Evolutionary conservation across 2,329 filamentous ascomycete species (phyloP).

Genomic region (Colletotrichum caudatum): DNA sequence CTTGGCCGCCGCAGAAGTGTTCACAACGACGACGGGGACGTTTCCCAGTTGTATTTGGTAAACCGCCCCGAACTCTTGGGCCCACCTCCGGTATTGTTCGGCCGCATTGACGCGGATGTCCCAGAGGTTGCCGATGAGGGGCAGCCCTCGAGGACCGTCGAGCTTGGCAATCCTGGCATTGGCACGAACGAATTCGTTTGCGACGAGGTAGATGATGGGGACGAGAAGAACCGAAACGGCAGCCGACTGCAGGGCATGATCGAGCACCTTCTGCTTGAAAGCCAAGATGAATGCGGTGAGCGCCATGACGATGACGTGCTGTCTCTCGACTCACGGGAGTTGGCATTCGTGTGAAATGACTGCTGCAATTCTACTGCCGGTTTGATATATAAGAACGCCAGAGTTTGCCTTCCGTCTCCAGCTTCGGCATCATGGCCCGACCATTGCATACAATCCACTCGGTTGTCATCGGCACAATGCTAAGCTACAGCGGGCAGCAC

Average conservation of each 20-base stretch:
- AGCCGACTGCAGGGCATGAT: slow-evolving; percentile 44
- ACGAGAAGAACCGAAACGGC: slow-evolving; percentile 35
- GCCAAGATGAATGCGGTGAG: slow-evolving; percentile 45
- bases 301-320: slow-evolving; percentile 44
- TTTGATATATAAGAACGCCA: neutral
- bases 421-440: neutral
- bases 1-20: slow-evolving; percentile 64
- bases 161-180: slow-evolving; percentile 59
- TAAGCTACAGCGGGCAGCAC: neutral
- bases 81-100: slow-evolving; percentile 68
- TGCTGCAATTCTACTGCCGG: neutral
- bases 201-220: slow-evolving; percentile 58
- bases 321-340: neutral
- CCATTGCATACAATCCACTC: slow-evolving; percentile 4
- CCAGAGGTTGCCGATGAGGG: slow-evolving; percentile 66
- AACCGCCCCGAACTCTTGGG: slow-evolving; percentile 60
- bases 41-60: slow-evolving; percentile 71
- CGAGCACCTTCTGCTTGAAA: slow-evolving; percentile 41
- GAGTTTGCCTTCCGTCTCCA: neutral
- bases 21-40: slow-evolving; percentile 67
- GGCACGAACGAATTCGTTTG: slow-evolving; percentile 62
- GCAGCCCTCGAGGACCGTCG: slow-evolving; percentile 62
- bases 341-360: neutral
- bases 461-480: slow-evolving; percentile 23
- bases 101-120: slow-evolving; percentile 67